Evolutionary conservation across 1,139 yeast genomes (phyloP).

Genomic region (Schwanniomyces etchellsii): DNA sequence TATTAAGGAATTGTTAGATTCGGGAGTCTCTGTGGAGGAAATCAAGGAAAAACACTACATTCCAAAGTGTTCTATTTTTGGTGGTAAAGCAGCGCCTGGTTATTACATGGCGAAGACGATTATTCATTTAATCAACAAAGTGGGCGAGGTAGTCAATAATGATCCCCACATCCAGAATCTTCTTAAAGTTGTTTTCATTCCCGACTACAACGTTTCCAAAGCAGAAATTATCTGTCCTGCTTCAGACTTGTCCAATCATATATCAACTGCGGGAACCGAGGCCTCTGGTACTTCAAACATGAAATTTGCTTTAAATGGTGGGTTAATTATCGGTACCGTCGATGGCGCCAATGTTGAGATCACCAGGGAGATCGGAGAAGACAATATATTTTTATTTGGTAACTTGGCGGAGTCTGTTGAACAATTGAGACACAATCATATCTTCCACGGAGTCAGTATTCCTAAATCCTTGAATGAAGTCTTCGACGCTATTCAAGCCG

Average conservation of each 20-base stretch:
- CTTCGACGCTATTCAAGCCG: slow-evolving; percentile 62
- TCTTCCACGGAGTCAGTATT: slow-evolving; percentile 48
- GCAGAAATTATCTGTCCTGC: slow-evolving; percentile 91
- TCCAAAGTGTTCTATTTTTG: slow-evolving; percentile 78
- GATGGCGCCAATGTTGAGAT: slow-evolving; percentile 97
- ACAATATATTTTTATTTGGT: slow-evolving; percentile 87
- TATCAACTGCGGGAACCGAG: slow-evolving; percentile 97
- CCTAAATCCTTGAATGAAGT: slow-evolving; percentile 59
- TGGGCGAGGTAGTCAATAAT: slow-evolving; percentile 72
- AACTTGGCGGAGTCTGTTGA: slow-evolving; percentile 87
- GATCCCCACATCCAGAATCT: slow-evolving; percentile 71
- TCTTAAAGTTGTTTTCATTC: slow-evolving; percentile 81
- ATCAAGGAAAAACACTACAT: slow-evolving; percentile 55
- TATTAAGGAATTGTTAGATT: slow-evolving; percentile 60
- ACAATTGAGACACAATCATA: slow-evolving; percentile 72
- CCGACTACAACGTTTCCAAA: slow-evolving; percentile 90
- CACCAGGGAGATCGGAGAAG: slow-evolving; percentile 90
- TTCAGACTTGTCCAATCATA: slow-evolving; percentile 86
- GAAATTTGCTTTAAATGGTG: slow-evolving; percentile 94
- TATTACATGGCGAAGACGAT: slow-evolving; percentile 92
- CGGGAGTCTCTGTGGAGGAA: slow-evolving; percentile 46
- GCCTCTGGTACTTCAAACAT: slow-evolving; percentile 95
- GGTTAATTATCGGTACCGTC: slow-evolving; percentile 89
- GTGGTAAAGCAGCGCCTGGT: slow-evolving; percentile 97
- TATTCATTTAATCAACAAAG: slow-evolving; percentile 78